Evolutionary conservation across 805 yeast species (phyloP), one percentile per base, ranked within the genome.

Genomic region (Candida vaughaniae): DNA sequence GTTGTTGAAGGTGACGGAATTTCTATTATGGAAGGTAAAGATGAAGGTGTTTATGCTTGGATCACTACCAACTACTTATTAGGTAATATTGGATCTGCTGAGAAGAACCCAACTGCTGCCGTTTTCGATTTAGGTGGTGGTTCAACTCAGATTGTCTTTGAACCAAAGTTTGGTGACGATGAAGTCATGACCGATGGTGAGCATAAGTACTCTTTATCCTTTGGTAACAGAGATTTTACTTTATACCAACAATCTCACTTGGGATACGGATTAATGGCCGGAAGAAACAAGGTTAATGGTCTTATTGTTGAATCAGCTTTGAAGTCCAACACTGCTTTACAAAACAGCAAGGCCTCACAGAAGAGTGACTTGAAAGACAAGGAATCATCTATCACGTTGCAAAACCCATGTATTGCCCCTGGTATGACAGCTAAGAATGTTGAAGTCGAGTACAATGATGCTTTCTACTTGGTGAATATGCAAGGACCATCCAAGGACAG

Each of bases 1-100:
- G 88, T 93, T 33, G 95, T 90, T 33, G 80, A 75, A 8, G 87
- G 81, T 33, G 85, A 88, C 41, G 98, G 97, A 45, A 73, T 93
- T 42, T 73, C 90, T 8, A 86, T 93, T 55, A 91, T 93, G 98
- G 89, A 85, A 42, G 99, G 99, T 48, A 82, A 80, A 42, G 95
- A 91, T 51, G 99, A 95, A 70, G 99, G 99, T 61, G 97, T 93
- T 6, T 93, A 80, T 56, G 99, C 99, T 1, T 93, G 99, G 99
- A 85, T 93, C 60, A 93, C 99, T 18, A 82, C 96, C 34, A 93
- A 93, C 67, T 93, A 82, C 60, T 69, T 93, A 47, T 73, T 91
- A 50, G 98, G 97, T 28, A 93, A 91, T 67, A 91, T 93, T 59
- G 99, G 98, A 11, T 58, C 72, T n/a, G 60, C 79, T 16, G 81